Conservation (phyloP, 345 rosid species). For the Linum trigynum region DNA sequence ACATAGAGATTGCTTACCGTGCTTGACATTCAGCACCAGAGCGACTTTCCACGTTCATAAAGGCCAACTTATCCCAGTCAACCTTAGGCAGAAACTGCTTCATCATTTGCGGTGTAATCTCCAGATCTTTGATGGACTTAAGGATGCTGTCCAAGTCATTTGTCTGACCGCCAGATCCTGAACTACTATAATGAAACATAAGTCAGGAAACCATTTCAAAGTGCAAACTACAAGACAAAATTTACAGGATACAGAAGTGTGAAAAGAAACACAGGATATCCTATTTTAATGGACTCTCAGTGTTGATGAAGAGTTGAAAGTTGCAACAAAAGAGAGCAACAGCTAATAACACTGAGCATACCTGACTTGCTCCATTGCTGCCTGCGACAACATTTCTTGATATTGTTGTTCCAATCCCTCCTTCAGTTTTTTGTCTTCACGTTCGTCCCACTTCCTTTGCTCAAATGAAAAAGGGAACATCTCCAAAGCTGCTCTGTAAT, state of each 20-base stretch:
- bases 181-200: conserved; percentile 34
- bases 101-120: conserved; percentile 59
- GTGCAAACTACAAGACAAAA: conserved; percentile 4
- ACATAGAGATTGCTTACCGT: conserved; percentile 37
- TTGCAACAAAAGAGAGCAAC: not conserved
- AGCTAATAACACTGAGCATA: conserved; percentile 14
- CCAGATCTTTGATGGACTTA: conserved; percentile 49
- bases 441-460: conserved; percentile 59
- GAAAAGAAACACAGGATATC: not conserved
- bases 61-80: conserved; percentile 75
- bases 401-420: conserved; percentile 68
- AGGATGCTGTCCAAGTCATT: conserved; percentile 37
- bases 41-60: conserved; percentile 42
- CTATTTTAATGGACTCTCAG: not conserved
- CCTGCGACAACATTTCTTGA: conserved; percentile 54
- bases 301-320: not conserved
- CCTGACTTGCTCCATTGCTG: conserved; percentile 55
- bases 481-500: conserved; percentile 43
- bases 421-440: conserved; percentile 59
- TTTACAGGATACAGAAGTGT: not conserved
- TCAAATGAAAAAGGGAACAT: conserved; percentile 42
- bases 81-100: conserved; percentile 74
- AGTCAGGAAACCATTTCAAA: conserved; percentile 12
- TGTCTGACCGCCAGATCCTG: conserved; percentile 30
- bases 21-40: conserved; percentile 85